phyloP scores from a whole-genome alignment of 202 grass and related monocot species.

The Saccharum hybrid region DNA sequence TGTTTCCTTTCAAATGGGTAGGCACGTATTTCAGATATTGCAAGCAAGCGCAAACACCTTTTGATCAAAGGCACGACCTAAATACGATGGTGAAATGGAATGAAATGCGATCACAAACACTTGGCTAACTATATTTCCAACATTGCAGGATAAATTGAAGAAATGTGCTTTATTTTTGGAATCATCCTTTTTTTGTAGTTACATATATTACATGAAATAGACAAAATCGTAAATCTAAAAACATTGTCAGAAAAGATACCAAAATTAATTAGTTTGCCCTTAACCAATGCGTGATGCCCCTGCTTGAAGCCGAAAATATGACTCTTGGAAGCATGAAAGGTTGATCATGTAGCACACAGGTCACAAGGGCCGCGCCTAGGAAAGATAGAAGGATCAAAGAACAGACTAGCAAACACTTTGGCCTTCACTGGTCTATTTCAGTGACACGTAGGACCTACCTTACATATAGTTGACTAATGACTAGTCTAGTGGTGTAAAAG shows the following conservation, averaged over 20 bases:
- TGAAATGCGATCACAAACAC: not conserved
- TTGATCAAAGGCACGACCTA: not conserved
- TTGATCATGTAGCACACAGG: not conserved
- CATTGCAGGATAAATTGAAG: not conserved
- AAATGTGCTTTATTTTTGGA: not conserved
- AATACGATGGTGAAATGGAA: not conserved
- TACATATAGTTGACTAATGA: too few relatives aligned
- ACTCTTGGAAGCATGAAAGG: conserved; percentile 11
- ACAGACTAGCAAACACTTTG: not conserved
- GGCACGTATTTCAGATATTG: not conserved
- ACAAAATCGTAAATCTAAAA: not conserved
- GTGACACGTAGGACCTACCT: not conserved
- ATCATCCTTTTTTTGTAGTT: not conserved
- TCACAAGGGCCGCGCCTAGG: not conserved
- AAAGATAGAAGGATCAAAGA: not conserved
- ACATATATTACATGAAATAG: not conserved
- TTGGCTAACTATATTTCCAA: not conserved
- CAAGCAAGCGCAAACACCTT: not conserved
- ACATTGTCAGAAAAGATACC: not conserved
- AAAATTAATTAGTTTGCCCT: not conserved
- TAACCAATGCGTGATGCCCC: not conserved
- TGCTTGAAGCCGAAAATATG: not conserved
- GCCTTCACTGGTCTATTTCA: not conserved
- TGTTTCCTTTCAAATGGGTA: not conserved
- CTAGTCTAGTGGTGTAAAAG: too few relatives aligned